Base-by-base conservation (phyloP, 352 stramenopile genomes). In the Pythium brassicae region DNA sequence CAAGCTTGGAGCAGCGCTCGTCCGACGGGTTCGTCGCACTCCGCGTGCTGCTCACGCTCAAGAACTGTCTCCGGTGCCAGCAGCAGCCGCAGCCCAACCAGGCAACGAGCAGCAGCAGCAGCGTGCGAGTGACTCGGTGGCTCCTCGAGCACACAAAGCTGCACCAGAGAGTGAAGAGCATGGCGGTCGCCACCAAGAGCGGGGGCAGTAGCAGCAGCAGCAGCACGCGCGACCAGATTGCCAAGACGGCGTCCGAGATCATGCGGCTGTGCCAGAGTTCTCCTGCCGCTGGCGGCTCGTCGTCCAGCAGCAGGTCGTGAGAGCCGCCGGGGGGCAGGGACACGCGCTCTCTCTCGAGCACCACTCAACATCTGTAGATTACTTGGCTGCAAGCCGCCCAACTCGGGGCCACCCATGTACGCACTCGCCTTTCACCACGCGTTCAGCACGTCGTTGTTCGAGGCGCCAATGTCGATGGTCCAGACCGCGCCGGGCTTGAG, bases 391-490 rank as follows among this genome's bases (percentile, higher is more conserved):
- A 19, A 37, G 32, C n/a, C n/a, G n/a, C n/a, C n/a, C n/a, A n/a
- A n/a, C n/a, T n/a, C n/a, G 23, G 8, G 25, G 3, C 43, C 27
- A 19, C 22, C 8, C 9, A 50, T 7, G 4, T 10, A n/a, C n/a
- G n/a, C n/a, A n/a, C n/a, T n/a, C n/a, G n/a, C n/a, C n/a, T n/a
- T 32, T 55, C 61, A 84, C 70, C 71, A 86, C 49, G 83, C 71
- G 37, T 86, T 86, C 37, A 83, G 46, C 61, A 84, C 68, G 46
- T 86, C 72, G 39, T 72, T 86, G 57, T 80, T 78, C 50, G 78
- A 83, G 3, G 74, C 72, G 46, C 82, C 82, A 62, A 94, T 90
- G 62, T 94, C 84, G 51, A 94, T 83, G 23, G 79, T 87, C 84
- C 84, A 94, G 44, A 92, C 74, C 35, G 76, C 74, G 9, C 75